Evolutionary conservation across 1,284 basidiomycete species (phyloP), one percentile per base, ranked within the genome.

Genomic region (Irpex sp.): DNA sequence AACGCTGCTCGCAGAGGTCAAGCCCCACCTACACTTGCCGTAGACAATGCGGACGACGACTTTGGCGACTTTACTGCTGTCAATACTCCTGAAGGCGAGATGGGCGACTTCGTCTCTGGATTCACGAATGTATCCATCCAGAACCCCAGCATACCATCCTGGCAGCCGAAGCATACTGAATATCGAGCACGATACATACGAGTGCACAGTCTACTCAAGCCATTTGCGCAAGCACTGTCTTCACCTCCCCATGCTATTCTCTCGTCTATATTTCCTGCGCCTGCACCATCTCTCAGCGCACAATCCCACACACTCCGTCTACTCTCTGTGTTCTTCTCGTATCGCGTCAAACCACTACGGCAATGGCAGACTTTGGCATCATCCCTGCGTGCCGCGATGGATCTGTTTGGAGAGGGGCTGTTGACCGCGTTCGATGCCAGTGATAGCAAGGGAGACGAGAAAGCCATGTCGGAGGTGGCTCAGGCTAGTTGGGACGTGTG

Each of bases 51-150:
- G 60, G 90, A 96, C 70, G 96, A 98, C 74, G 97, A 73, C 58
- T 99, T 99, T 84, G 97, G 97, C 0, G 97, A 98, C 79, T 98
- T 95, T 78, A 85, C 91, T 0, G 85, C 87, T 0, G 89, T 88
- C 64, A 79, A 81, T 45, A 79, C 85, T 1, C 79, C 82, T 0
- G 75, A 81, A 6, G 86, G 86, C 43, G 86, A 89, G 71, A 85
- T 90, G 78, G 89, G 88, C 15, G 86, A 90, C 74, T 90, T 93
- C 74, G 85, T 90, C 15, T 90, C 89, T 27, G 80, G 71, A 11
- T 76, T 75, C 74, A 72, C 75, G 3, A 73, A 70, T 27, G 78
- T 71, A 38, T 74, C 73, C 42, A 77, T 76, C 9, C 67, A 69
- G 63, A 76, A 74, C 54, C 75, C 78, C 54, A 65, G 24, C 58